Percentiles rank a stretch among this genome's conserved stretches.
Conservation (phyloP, 108 stramenopile genomes). For the Epipyxis sp. region DNA sequence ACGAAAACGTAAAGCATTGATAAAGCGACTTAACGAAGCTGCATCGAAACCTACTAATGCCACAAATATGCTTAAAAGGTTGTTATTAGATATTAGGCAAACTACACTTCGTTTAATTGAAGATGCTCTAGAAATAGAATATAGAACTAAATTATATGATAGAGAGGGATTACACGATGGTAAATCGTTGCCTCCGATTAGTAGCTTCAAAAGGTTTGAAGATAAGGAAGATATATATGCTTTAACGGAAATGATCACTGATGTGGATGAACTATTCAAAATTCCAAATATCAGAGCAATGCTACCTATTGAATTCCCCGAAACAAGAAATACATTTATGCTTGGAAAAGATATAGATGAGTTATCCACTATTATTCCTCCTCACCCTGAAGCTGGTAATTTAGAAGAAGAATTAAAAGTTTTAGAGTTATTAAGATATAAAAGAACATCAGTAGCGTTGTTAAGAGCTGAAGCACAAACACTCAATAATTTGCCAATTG, state of each 20-base stretch:
- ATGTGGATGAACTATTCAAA: constrained; percentile 8
- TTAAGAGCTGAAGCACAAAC: constrained; percentile 24
- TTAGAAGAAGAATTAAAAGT: constrained; percentile 17
- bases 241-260: neutral
- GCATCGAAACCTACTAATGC: neutral
- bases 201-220: constrained; percentile 24
- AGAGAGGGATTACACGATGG: too few species aligned
- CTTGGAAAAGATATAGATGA: constrained; percentile 18
- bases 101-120: constrained; percentile 3
- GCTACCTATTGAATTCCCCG: constrained; percentile 9
- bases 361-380: neutral
- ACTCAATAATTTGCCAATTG: constrained; percentile 1
- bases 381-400: constrained; percentile 28
- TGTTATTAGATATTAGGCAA: constrained; percentile 14
- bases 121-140: constrained; percentile 30
- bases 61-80: neutral
- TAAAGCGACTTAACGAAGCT: neutral
- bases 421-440: constrained; percentile 25
- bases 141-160: neutral
- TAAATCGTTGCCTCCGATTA: constrained; percentile 20
- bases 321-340: constrained; percentile 10
- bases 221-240: constrained; percentile 28
- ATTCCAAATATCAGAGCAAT: constrained; percentile 20
- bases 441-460: constrained; percentile 2
- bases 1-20: neutral